Evolutionary conservation across 2,329 filamentous ascomycete genomes (phyloP), one percentile per base, ranked within the genome.

Genomic region (Fusarium ambrosium): DNA sequence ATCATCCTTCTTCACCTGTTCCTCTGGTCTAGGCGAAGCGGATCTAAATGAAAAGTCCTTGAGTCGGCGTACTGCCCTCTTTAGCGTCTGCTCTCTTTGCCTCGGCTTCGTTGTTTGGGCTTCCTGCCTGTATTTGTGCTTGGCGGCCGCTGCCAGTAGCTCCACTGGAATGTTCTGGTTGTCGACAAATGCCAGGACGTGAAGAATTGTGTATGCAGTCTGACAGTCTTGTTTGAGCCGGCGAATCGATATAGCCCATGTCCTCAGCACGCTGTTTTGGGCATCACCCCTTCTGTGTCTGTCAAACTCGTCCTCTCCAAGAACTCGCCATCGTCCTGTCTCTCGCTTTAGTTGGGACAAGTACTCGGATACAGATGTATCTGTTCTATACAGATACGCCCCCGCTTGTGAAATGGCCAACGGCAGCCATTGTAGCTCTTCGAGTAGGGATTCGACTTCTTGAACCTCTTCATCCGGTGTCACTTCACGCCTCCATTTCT

Each of bases 191-290:
- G 81, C 78, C 4, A 84, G 64, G 0, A 76, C 70, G 11, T 80
- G 72, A 0, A 84, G 74, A 14, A 84, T 80, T 14, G 55, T 68
- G 34, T 80, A 80, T 39, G 78, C 77, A 39, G 72, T 66, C 24
- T 76, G 20, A 66, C 74, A 81, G 34, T 82, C 80, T 48, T 74
- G 53, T 11, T 62, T 67, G n/a, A 85, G 75, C 6, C 67, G 79
- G 14, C 78, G 75, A 48, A 84, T 80, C 2, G 81, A 84, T 34
- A 82, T 80, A 6, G 51, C 64, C 82, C 79, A 84, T 3, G 81
- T 84, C 48, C 79, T 64, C 34, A 84, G 72, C 2, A 84, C 66
- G 51, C 80, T 84, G 53, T 83, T 84, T 0, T 80, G 72, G 13
- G 79, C 75, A 2, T 76, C 64, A 0, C 63, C 68, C n/a, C 76